phyloP scores from a whole-genome alignment of 306 rosid species.

The Datisca glomerata region DNA sequence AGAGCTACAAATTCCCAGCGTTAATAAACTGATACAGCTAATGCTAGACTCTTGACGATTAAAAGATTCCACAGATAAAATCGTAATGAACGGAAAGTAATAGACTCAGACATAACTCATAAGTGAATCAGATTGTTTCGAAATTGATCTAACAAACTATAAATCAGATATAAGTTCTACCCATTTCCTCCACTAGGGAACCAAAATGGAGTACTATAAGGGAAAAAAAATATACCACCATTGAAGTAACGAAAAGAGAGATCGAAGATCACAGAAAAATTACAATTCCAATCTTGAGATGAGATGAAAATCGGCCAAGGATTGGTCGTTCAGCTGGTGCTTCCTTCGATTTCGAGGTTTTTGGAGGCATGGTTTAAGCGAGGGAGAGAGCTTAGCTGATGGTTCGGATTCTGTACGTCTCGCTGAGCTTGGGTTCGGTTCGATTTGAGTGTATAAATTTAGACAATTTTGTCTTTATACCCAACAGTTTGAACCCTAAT shows the following conservation, averaged over 20 bases:
- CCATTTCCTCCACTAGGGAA: neutral
- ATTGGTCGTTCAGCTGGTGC: conserved; percentile 72
- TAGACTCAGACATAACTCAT: neutral
- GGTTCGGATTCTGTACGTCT: neutral
- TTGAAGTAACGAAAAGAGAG: neutral
- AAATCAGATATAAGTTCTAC: no score
- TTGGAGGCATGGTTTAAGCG: conserved; percentile 70
- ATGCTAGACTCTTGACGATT: neutral
- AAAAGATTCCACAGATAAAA: neutral
- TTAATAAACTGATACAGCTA: no score
- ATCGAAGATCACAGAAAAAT: neutral
- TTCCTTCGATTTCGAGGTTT: conserved; percentile 77
- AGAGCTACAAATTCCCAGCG: no score
- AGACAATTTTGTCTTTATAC: neutral
- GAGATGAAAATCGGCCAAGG: conserved; percentile 89
- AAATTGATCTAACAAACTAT: no score
- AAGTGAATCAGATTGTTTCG: neutral
- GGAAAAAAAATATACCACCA: neutral
- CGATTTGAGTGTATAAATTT: neutral
- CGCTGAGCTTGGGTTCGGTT: neutral
- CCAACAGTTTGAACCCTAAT: conserved; percentile 7
- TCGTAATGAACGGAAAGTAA: neutral
- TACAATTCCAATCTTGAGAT: conserved; percentile 91
- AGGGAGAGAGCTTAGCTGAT: no score
- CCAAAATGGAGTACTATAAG: neutral